phyloP scores from a whole-genome alignment of 177 flowering plant genomes.

The Tripterygium wilfordii region DNA sequence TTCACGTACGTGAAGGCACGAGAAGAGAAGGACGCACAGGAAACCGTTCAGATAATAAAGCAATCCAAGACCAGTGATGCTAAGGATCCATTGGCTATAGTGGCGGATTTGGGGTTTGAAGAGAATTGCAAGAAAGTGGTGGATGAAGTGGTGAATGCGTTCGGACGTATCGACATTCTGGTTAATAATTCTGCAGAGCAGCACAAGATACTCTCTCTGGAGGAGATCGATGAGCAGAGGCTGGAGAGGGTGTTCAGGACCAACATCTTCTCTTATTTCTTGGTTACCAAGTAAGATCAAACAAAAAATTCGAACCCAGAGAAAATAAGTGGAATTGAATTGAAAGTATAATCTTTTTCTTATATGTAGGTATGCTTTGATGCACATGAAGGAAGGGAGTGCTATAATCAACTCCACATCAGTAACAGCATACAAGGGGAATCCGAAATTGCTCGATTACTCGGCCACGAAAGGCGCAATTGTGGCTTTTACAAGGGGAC shows the following conservation, averaged over 20 bases:
- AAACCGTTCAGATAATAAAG: constrained; percentile 47
- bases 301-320: no score
- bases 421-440: constrained; percentile 52
- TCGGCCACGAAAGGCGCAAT: constrained; percentile 71
- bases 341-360: not conserved
- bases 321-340: no score
- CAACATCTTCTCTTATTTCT: constrained; percentile 66
- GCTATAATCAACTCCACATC: constrained; percentile 54
- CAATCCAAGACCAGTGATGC: constrained; percentile 32
- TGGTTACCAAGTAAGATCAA: constrained; percentile 34
- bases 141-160: constrained; percentile 52
- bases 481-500: constrained; percentile 56
- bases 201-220: constrained; percentile 31
- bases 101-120: constrained; percentile 59
- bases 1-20: constrained; percentile 64
- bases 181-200: constrained; percentile 80
- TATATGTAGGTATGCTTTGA: constrained; percentile 68
- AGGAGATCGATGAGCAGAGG: constrained; percentile 55
- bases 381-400: constrained; percentile 67
- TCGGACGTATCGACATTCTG: constrained; percentile 59
- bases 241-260: constrained; percentile 74
- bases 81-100: constrained; percentile 46
- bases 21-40: constrained; percentile 72
- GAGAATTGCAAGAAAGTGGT: constrained; percentile 67
- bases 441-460: constrained; percentile 46